These are phyloP conservation scores for Trifolium dubium DNA, from an alignment of 306 rosid species.

Conservation along the genomic window DNA sequence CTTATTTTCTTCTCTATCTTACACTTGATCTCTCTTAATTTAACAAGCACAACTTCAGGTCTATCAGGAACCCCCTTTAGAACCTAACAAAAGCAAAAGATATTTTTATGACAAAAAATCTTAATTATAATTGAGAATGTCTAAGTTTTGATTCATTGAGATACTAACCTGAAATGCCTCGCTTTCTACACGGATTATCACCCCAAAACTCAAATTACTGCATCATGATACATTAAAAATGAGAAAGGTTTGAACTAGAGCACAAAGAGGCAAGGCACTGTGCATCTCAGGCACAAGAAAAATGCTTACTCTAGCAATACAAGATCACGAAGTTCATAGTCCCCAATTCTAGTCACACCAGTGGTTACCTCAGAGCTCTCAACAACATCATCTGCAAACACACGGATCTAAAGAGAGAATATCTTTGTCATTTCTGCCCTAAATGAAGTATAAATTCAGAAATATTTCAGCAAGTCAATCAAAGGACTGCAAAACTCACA, in stretches of 20 bases:
- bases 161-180: slow-evolving; percentile 92
- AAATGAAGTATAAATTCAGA: slow-evolving; percentile 21
- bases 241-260: slow-evolving; percentile 31
- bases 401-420: slow-evolving; percentile 72
- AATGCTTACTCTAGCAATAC: slow-evolving; percentile 86
- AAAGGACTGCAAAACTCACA: slow-evolving; percentile 57
- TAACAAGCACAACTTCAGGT: slow-evolving; percentile 84
- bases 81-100: slow-evolving; percentile 60
- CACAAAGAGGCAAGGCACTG: not conserved
- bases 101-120: slow-evolving; percentile 14
- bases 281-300: slow-evolving; percentile 27
- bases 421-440: slow-evolving; percentile 35
- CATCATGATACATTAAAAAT: slow-evolving; percentile 47
- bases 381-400: slow-evolving; percentile 98
- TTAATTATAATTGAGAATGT: not conserved
- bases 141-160: not conserved
- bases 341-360: slow-evolving; percentile 92
- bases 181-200: slow-evolving; percentile 91
- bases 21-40: slow-evolving; percentile 86
- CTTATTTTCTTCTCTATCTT: slow-evolving; percentile 84
- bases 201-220: slow-evolving; percentile 94
- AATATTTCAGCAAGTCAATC: not conserved
- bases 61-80: slow-evolving; percentile 94
- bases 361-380: slow-evolving; percentile 98
- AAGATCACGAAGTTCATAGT: slow-evolving; percentile 96